A percentile compares a stretch with the other conserved stretches of the same genome.
phyloP scores from a whole-genome alignment of 768 basidiomycete genomes.

The Sarcomyxa edulis region DNA sequence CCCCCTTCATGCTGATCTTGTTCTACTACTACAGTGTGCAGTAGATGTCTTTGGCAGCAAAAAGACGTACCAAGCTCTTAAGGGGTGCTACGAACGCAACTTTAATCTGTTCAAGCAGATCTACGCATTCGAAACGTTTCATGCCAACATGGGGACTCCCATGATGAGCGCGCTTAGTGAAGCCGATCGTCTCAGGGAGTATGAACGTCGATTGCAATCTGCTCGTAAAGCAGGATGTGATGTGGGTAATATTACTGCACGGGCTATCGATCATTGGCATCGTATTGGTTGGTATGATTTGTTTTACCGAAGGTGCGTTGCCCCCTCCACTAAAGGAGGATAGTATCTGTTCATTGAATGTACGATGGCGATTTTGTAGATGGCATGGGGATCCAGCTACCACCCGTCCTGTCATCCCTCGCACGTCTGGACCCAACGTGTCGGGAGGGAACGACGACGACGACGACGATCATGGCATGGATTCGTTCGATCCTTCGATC shows the following conservation, averaged over 20 bases:
- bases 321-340: background rate
- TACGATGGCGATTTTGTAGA: constrained; percentile 30
- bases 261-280: constrained; percentile 79
- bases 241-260: constrained; percentile 67
- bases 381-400: constrained; percentile 67
- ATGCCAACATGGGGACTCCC: constrained; percentile 28
- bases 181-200: constrained; percentile 62
- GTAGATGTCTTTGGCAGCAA: constrained; percentile 65
- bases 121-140: constrained; percentile 60
- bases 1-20: constrained; percentile 2
- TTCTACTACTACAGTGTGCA: constrained; percentile 48
- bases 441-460: constrained; percentile 36
- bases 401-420: constrained; percentile 39
- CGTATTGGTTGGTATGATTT: constrained; percentile 71
- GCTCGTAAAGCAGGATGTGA: constrained; percentile 65
- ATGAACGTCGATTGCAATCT: constrained; percentile 63
- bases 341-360: constrained; percentile 6
- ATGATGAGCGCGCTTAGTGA: constrained; percentile 42
- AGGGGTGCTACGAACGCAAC: constrained; percentile 82
- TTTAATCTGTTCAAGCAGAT: constrained; percentile 84
- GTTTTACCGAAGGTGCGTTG: constrained; percentile 58
- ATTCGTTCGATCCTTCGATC: constrained; percentile 13
- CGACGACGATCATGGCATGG: constrained; percentile 44
- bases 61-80: constrained; percentile 80
- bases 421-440: constrained; percentile 24